Percentiles rank a stretch among this genome's conserved stretches.
Conservation (phyloP, 106 monocot species). For the Allium fistulosum region DNA sequence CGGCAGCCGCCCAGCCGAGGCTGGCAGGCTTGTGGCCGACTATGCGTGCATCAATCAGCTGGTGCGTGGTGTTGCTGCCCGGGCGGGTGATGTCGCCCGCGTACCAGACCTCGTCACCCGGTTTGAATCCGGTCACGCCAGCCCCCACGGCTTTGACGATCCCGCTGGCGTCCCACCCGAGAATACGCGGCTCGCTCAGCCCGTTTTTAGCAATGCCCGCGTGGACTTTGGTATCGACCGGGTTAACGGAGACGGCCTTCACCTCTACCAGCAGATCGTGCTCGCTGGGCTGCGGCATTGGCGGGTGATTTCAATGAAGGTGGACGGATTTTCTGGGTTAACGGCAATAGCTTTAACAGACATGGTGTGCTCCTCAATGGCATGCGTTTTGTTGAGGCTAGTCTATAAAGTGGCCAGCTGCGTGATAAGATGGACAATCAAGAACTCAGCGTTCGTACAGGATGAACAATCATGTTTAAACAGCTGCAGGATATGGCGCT, state of each 20-base stretch:
- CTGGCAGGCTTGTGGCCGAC: neutral
- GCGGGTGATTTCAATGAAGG: neutral
- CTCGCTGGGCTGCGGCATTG: neutral
- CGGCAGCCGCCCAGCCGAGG: neutral
- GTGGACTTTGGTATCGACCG: neutral
- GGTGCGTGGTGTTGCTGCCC: neutral
- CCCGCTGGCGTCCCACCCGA: neutral
- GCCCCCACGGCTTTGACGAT: neutral
- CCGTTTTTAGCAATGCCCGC: too few relatives aligned
- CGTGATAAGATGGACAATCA: neutral
- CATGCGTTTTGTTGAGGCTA: neutral
- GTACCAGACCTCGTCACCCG: neutral
- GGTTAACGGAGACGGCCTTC: neutral
- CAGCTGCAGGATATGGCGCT: too few relatives aligned
- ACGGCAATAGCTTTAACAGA: neutral
- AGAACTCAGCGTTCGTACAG: too few relatives aligned
- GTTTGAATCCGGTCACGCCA: neutral
- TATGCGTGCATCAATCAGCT: neutral
- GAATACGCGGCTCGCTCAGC: neutral
- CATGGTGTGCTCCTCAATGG: neutral
- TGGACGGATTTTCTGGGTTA: neutral
- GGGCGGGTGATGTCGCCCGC: neutral
- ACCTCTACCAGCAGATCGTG: neutral
- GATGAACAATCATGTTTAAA: too few relatives aligned
- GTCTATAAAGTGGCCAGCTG: neutral